Percentiles rank a stretch among this genome's conserved stretches.
phyloP scores from a whole-genome alignment of 2,329 filamentous ascomycete species.

The Calonectria pteridis region DNA sequence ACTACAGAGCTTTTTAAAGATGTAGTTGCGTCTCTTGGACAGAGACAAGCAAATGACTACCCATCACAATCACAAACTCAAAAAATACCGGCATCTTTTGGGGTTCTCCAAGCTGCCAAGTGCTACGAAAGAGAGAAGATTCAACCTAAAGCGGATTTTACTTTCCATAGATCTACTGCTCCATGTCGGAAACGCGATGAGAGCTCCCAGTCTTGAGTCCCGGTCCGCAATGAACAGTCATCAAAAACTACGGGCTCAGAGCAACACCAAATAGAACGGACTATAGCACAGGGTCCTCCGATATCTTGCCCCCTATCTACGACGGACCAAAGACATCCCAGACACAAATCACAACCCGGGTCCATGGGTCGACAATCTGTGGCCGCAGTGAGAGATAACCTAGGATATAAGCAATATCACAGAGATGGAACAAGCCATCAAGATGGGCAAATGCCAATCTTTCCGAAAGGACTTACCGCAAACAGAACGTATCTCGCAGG shows the following conservation, averaged over 20 bases:
- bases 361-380: neutral
- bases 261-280: too few relatives aligned
- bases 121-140: neutral
- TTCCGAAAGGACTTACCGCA: too few relatives aligned
- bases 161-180: neutral
- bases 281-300: neutral
- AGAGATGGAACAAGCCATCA: neutral
- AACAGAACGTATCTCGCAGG: neutral
- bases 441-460: neutral
- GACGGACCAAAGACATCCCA: neutral
- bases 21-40: neutral
- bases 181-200: too few relatives aligned
- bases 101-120: neutral
- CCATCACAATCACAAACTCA: neutral
- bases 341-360: neutral
- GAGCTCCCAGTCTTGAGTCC: too few relatives aligned
- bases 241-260: neutral
- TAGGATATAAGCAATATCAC: neutral
- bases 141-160: neutral
- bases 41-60: neutral
- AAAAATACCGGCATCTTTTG: neutral
- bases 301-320: neutral
- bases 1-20: neutral
- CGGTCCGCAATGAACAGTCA: too few relatives aligned
- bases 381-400: neutral